Evolutionary conservation across 768 basidiomycete species (phyloP).

Genomic region (Amanita pallidorosea): DNA sequence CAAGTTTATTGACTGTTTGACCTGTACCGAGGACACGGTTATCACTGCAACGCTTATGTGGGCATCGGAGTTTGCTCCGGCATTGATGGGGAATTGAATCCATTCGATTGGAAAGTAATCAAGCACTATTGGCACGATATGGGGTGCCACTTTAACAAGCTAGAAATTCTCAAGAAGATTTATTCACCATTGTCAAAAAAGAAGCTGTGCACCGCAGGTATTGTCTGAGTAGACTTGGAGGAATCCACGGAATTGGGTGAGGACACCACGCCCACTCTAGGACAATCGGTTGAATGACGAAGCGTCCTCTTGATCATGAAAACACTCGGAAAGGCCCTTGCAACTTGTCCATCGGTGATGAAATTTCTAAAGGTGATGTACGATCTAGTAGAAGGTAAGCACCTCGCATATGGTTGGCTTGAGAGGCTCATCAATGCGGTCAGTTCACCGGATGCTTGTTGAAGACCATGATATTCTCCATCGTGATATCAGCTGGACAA

Average conservation of each 20-base stretch:
- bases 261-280: background rate
- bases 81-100: background rate
- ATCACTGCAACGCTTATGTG: background rate
- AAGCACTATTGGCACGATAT: no score
- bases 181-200: background rate
- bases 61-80: background rate
- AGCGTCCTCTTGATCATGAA: background rate
- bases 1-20: background rate
- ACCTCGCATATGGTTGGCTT: background rate
- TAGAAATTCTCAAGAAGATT: background rate
- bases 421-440: background rate
- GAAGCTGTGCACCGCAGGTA: background rate
- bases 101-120: background rate
- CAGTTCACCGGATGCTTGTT: slow-evolving; percentile 3
- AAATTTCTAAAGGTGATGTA: slow-evolving; percentile 2
- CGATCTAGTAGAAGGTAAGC: slow-evolving; percentile 1
- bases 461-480: background rate
- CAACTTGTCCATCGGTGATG: background rate
- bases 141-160: background rate
- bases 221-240: background rate
- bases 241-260: background rate
- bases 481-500: slow-evolving; percentile 2
- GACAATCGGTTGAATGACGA: background rate
- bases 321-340: background rate
- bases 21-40: background rate